Evolutionary conservation across 169 alveolate genomes (phyloP), one percentile per base, ranked within the genome.

Genomic region (Eimeria zaria): DNA sequence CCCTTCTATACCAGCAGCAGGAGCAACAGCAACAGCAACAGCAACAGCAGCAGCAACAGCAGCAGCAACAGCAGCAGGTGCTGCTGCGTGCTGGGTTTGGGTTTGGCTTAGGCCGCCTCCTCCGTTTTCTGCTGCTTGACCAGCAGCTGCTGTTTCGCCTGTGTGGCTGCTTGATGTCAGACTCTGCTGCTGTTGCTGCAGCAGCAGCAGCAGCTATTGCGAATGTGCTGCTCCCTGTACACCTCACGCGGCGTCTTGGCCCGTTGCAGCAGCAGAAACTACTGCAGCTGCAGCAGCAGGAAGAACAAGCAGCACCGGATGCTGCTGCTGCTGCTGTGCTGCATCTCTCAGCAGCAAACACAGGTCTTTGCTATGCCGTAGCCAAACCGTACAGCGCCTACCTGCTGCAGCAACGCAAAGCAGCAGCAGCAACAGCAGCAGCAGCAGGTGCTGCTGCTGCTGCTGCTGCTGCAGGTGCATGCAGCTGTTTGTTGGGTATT

Each of bases 271-370:
- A 53, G 73, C 71, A 53, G 73, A 39, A 73, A 27, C 4, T 81
- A 73, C 90, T 51, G 90, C 90, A 81, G 71, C 73, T 51, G 90
- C 90, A 16, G 90, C 90, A 51, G 90, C 90, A 81, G 73, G 90
- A 81, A 30, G 73, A 81, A 64, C 90, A 51, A 48, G 71, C 90
- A 8, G 73, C 90, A 8, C 71, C 90, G 12, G 90, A 81, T 27
- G 67, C 71, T 51, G 90, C 73, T 81, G 90, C 90, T 81, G 90
- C 90, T 81, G 90, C 90, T n/a, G 90, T 48, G 46, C 73, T 81
- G 53, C 33, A 81, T n/a, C 90, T 81, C 7, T 39, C 67, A 27
- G 55, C 90, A 81, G 90, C 44, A 81, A 73, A 81, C 90, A 81
- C 90, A 27, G 12, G 30, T 27, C 73, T 81, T 12, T 81, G 90